Evolutionary conservation across 31 red algal species (phyloP).

Genomic region (Pterothamnion heteromorphum): DNA sequence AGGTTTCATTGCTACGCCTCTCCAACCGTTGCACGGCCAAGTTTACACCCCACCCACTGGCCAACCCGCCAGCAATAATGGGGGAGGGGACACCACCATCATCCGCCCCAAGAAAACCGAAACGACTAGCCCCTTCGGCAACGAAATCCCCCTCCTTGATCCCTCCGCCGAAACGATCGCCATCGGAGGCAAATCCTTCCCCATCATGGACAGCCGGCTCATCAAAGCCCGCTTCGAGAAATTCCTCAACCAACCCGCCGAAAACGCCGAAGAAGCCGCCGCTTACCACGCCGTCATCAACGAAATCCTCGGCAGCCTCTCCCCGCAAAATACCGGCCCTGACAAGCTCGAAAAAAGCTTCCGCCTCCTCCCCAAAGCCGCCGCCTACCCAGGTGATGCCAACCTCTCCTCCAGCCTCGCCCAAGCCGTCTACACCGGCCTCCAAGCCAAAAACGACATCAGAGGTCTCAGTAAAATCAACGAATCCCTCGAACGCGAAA

Average conservation of each 20-base stretch:
- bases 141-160: conserved; percentile 22
- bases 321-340: not conserved
- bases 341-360: not conserved
- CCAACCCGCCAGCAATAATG: too few species aligned
- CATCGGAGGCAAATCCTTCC: not conserved
- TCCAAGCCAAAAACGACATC: not conserved
- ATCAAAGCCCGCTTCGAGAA: not conserved
- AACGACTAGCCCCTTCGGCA: conserved; percentile 15
- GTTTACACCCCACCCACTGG: too few species aligned
- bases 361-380: not conserved
- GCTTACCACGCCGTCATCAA: not conserved
- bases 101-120: too few species aligned
- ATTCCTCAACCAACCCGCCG: not conserved
- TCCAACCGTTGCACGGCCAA: too few species aligned
- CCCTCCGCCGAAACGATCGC: not conserved
- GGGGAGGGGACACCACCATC: too few species aligned
- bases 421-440: not conserved
- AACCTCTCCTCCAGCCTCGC: not conserved
- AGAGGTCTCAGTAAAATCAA: not conserved
- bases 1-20: too few species aligned
- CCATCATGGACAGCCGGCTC: not conserved
- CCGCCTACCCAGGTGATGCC: not conserved
- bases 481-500: not conserved
- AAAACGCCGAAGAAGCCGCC: not conserved
- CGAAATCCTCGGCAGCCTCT: not conserved